Evolutionary conservation across 139 green algal species (phyloP), one percentile per base, ranked within the genome.

Genomic region (Chlamydomonas schloesseri): DNA sequence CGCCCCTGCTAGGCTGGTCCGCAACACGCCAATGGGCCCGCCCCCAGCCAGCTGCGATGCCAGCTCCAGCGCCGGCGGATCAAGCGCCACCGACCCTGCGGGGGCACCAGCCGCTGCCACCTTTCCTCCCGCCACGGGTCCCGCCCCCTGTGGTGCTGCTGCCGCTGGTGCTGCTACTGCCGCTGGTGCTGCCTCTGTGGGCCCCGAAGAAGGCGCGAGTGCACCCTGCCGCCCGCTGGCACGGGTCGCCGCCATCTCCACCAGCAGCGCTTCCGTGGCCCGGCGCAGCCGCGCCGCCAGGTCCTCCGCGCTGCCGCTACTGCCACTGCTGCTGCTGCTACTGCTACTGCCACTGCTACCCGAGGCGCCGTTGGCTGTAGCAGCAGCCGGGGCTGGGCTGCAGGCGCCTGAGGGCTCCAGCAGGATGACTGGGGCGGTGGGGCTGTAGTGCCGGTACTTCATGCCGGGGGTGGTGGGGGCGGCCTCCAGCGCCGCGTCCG

Each of bases 371-470:
- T 79, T 62, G 86, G 75, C 36, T 47, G 71, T 34, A 62, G 67
- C 71, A 62, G 67, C 71, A 3, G 37, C 42, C 28, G 29, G 50
- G n/a, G 37, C 24, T 26, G 14, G 57, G 60, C 24, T 67, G 60
- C 50, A 21, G 50, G 50, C 29, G 46, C 46, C 64, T 20, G 64
- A 37, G 15, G 55, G 80, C 68, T 86, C 80, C 33, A 86, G 68
- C 80, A 86, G 64, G 3, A 76, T 0, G 47, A 95, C 73, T 5
- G 65, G 85, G 29, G 92, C 90, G 0, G 50, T 71, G 23, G 92
- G 92, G 71, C 87, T 92, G 90, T 95, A 95, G 87, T 95, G 92
- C 55, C 88, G 50, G 88, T 95, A 95, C 92, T 95, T 95, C 92
- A 95, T 95, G 80, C 92, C 92, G 13, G 92, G 92, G 0, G 92